Evolutionary conservation across 1,284 basidiomycete species (phyloP), one percentile per base, ranked within the genome.

Genomic region (Meira miltonrushii): DNA sequence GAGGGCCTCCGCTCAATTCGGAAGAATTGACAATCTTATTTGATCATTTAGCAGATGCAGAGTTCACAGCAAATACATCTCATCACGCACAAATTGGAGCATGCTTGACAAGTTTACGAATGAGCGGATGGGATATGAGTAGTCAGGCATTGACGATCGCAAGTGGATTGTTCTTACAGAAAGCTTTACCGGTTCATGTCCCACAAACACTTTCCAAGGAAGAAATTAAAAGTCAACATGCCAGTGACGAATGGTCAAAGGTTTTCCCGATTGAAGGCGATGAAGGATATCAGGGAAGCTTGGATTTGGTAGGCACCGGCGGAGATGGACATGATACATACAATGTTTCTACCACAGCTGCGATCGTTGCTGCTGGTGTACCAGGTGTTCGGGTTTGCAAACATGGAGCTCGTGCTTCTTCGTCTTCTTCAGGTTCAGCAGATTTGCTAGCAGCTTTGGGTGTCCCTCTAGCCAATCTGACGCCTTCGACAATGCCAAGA

Each of bases 241-340:
- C 10, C 8, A 12, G 17, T 48, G 41, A 43, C 59, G 65, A 48
- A 19, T 21, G 8, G 40, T 33, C 28, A 33, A 51, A n/a, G 12
- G 65, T 65, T 44, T 55, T 60, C 39, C 37, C 43, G 15, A 21
- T 19, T 2, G 28, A 17, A 25, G 51, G 19, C 37, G 41, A 37
- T n/a, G 59, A 46, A 2, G 55, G 59, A 21, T 78, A 78, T 49
- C 25, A 47, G 2, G 75, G 75, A 13, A 65, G 64, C 12, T 54
- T 78, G 28, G 75, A 78, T 47, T 56, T 78, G 39, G 87, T 87
- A 55, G 84, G 88, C 13, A 89, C 87, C 0, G 94, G 94, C n/a
- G 94, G 94, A 11, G 94, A 97, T 80, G 93, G 93, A 0, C 87
- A 94, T 80, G 91, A 97, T 74, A 89, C 94, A 0, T 98, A 94